Evolutionary conservation across 2,329 filamentous ascomycete genomes (phyloP).

Genomic region (Apiospora saccharicola): DNA sequence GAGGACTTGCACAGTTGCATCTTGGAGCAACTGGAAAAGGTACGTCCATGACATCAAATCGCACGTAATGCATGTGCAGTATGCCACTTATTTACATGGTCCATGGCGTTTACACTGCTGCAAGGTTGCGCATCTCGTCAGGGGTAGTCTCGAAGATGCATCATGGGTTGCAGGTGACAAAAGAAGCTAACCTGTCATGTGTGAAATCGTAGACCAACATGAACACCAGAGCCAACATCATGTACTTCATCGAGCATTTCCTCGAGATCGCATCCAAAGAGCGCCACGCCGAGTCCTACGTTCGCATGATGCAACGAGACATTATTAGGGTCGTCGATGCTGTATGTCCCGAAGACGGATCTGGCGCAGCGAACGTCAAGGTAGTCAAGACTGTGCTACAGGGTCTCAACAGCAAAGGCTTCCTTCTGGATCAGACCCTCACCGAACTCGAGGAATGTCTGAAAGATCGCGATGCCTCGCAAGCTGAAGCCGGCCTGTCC

Average conservation of each 20-base stretch:
- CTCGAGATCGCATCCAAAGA: slow-evolving; percentile 84
- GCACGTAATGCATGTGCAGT: background rate
- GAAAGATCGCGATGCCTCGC: slow-evolving; percentile 75
- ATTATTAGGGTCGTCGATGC: slow-evolving; percentile 91
- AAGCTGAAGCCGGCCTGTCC: slow-evolving; percentile 60
- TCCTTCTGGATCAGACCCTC: slow-evolving; percentile 78
- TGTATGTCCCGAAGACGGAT: slow-evolving; percentile 85
- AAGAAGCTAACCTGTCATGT: slow-evolving; percentile 17
- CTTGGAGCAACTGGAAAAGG: slow-evolving; percentile 89
- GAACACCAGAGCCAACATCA: slow-evolving; percentile 97
- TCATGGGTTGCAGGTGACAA: background rate
- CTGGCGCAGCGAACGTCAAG: slow-evolving; percentile 91
- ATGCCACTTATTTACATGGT: slow-evolving; percentile 19
- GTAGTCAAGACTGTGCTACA: slow-evolving; percentile 84
- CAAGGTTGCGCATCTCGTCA: background rate
- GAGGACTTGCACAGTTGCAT: slow-evolving; percentile 98
- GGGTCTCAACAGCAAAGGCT: slow-evolving; percentile 72
- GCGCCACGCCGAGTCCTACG: slow-evolving; percentile 75
- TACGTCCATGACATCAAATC: slow-evolving; percentile 46
- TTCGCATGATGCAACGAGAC: slow-evolving; percentile 94
- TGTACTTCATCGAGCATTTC: slow-evolving; percentile 98
- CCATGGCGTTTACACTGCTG: background rate
- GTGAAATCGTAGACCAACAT: slow-evolving; percentile 75
- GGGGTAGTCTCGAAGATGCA: background rate
- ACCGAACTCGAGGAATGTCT: slow-evolving; percentile 83